Evolutionary conservation across 2,329 filamentous ascomycete genomes (phyloP), one percentile per base, ranked within the genome.

Genomic region (Colletotrichum melonis): DNA sequence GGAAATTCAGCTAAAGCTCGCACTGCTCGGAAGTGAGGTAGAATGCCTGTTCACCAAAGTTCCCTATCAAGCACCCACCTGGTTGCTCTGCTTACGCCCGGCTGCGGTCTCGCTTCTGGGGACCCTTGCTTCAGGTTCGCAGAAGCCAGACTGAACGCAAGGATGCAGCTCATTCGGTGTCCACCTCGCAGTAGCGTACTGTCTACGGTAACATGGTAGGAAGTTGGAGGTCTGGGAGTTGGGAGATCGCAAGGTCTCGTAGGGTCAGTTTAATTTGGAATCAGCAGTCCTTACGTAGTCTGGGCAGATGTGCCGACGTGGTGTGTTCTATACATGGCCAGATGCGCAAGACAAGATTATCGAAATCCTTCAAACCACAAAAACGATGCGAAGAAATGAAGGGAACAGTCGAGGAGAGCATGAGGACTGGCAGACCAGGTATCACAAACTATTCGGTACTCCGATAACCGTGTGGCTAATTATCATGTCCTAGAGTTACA

Each of bases 191-290:
- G 64, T 63, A 63, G 63, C 38, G 69, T 63, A 26, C 57, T 32
- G 46, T 63, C 58, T 16, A 35, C 49, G 19, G 42, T 16, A 30
- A 32, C 32, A 12, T 63, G 63, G 49, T 16, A 38, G 57, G 46
- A 63, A 22, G 52, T 49, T 62, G 63, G 24, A 55, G 56, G 55
- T 46, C 58, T 54, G 42, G 55, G 38, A 7, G 38, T 16, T 65
- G 60, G 62, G 28, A 57, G 38, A 42, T 66, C 57, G 57, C 64
- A 57, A 65, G 63, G 64, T 57, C 49, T 22, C n/a, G 35, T 68
- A 68, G n/a, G 69, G 69, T 57, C 63, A 35, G 64, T 26, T 67
- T 71, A 35, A 52, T 57, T 68, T 62, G 64, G 63, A 16, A 54
- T 63, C 42, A 57, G 16, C 58, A 16, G 30, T 55, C 11, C 24